Evolutionary conservation across 1,139 yeast species (phyloP).

Genomic region (Schwanniomyces etchellsii): DNA sequence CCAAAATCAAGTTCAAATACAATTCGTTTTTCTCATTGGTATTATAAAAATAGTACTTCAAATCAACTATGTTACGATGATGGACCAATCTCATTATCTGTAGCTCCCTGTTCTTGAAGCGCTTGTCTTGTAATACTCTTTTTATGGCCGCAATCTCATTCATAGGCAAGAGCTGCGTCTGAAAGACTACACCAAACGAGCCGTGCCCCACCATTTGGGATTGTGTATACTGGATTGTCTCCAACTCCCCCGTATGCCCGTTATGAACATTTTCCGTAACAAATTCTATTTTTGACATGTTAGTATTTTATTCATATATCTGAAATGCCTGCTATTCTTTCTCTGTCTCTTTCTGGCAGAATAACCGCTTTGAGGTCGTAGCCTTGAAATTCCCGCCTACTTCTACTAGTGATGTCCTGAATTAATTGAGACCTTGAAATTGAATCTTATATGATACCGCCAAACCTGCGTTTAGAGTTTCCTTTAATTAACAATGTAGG

Average conservation of each 20-base stretch:
- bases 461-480: too few species aligned
- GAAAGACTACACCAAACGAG: conserved; percentile 94
- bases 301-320: conserved; percentile 18
- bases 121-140: conserved; percentile 87
- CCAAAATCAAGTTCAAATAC: conserved; percentile 82
- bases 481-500: too few species aligned
- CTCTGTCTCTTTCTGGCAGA: not conserved
- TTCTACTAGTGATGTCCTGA: too few species aligned
- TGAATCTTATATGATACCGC: too few species aligned
- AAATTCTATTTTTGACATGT: conserved; percentile 50
- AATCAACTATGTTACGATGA: conserved; percentile 83
- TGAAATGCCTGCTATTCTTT: not conserved
- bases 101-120: conserved; percentile 93
- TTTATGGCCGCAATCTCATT: conserved; percentile 86
- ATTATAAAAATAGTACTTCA: conserved; percentile 85
- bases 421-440: too few species aligned
- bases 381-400: too few species aligned
- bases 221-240: conserved; percentile 62
- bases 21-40: conserved; percentile 73
- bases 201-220: conserved; percentile 94
- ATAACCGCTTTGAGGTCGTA: too few species aligned
- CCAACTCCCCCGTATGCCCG: conserved; percentile 64
- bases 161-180: conserved; percentile 71
- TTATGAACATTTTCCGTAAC: conserved; percentile 69
- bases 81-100: conserved; percentile 90